phyloP scores from a whole-genome alignment of 257 asterid species.

The Solanum sitiens region DNA sequence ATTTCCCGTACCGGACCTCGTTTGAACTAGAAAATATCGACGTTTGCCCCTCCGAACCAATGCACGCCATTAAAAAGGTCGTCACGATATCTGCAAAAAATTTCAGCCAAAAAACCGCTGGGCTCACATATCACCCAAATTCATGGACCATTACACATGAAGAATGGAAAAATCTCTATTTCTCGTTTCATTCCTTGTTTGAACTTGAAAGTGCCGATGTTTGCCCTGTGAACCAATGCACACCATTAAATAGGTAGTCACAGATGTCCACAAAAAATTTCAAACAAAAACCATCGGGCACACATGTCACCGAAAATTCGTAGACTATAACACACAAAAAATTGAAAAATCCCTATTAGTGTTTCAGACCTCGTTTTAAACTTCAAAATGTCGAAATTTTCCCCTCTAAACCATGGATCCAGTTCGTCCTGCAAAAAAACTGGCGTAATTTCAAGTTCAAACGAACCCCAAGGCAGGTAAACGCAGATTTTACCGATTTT shows the following conservation, averaged over 20 bases:
- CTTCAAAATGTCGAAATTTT: not conserved
- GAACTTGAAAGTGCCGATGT: not conserved
- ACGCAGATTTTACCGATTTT: too few relatives aligned
- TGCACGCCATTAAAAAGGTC: not conserved
- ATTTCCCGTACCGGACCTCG: not conserved
- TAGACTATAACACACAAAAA: not conserved
- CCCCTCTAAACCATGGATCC: not conserved
- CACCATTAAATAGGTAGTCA: not conserved
- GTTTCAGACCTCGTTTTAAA: not conserved
- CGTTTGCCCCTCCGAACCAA: not conserved
- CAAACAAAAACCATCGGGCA: too few relatives aligned
- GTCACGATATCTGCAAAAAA: not conserved
- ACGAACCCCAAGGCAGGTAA: too few relatives aligned
- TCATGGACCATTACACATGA: too few relatives aligned
- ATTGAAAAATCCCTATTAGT: too few relatives aligned
- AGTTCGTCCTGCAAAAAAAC: too few relatives aligned
- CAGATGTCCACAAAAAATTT: not conserved
- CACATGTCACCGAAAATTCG: not conserved
- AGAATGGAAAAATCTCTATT: not conserved
- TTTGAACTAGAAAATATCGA: not conserved
- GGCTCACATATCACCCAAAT: not conserved
- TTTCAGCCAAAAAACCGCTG: too few relatives aligned
- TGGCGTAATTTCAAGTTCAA: too few relatives aligned
- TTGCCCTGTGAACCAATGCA: not conserved
- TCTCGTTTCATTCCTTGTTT: not conserved